Base-by-base conservation (phyloP, 2,329 filamentous ascomycete species). In the Diaporthe caulivora region DNA sequence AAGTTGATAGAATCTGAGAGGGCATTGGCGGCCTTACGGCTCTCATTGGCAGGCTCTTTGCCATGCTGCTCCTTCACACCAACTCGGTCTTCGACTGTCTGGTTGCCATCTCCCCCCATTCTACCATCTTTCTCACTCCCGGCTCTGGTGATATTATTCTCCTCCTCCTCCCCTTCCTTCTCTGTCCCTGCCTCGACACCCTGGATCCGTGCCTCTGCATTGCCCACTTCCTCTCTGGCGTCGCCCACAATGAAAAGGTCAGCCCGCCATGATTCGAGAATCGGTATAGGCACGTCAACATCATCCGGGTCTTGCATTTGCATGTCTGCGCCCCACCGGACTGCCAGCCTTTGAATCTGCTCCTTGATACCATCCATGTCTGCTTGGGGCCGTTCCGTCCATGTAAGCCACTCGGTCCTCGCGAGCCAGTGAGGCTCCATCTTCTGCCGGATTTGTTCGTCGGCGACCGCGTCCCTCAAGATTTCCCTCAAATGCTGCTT, bases 391-490 rank as follows among this genome's bases (percentile, higher is more conserved):
- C 62, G 62, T 18, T 26, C 21, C 31, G n/a, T 21, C 62, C 62
- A 67, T 2, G 62, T 67, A 1, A 67, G 62, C 15, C 51, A 67
- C 24, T 67, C 62, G 8, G n/a, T 51, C 62, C 62, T 67, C 31
- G 62, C 62, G n/a, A 67, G 62, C 62, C 62, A 67, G 47, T 67
- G 62, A 15, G 62, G 47, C 31, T 67, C 62, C 62, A 67, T 49
- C 9, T 17, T 53, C 31, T n/a, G 62, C 17, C 31, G 21, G n/a
- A 37, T 67, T 2, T 7, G n/a, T 2, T 40, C 29, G 0, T 53
- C 47, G 18, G 18, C 15, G n/a, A 67, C 29, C 4, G 9, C 31
- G n/a, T 67, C n/a, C 1, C 8, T 26, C 13, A 67, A 5, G 17
- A 53, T 11, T 2, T 40, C 31, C 15, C 10, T 40, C 44, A 67